A percentile compares a stretch with the other conserved stretches of the same genome.
Conservation (phyloP, 441 rosid species). For the Syzygium syzygioides region DNA sequence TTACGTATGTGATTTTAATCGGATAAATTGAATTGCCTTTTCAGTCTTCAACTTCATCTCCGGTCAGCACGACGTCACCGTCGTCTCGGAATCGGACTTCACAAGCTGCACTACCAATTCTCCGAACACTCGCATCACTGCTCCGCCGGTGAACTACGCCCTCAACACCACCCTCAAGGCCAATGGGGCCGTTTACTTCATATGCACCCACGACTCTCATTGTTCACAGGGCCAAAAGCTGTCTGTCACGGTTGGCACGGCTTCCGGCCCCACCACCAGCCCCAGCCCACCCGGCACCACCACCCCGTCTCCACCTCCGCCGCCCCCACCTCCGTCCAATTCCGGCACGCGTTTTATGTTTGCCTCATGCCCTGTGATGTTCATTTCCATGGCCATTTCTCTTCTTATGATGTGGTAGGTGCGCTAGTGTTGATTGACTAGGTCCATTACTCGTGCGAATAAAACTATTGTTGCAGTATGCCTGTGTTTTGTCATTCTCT, state of each 20-base stretch:
- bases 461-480: background rate
- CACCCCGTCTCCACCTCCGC: background rate
- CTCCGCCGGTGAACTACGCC: background rate
- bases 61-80: background rate
- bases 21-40: background rate
- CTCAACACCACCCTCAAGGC: background rate
- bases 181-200: background rate
- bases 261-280: background rate
- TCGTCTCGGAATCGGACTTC: background rate
- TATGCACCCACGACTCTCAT: slow-evolving; percentile 5
- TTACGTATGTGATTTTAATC: background rate
- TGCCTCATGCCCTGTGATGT: background rate
- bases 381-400: background rate
- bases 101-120: background rate
- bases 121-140: background rate
- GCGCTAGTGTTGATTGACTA: background rate
- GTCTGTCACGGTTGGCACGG: background rate
- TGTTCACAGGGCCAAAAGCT: slow-evolving; percentile 4
- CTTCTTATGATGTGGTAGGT: background rate
- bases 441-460: background rate
- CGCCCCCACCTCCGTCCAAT: background rate
- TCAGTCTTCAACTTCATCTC: slow-evolving; percentile 13
- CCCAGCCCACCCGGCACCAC: background rate
- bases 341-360: background rate
- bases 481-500: background rate